These are phyloP conservation scores for Macrolepiota albuminosa DNA, from an alignment of 768 basidiomycete genomes.

Conservation along the genomic window DNA sequence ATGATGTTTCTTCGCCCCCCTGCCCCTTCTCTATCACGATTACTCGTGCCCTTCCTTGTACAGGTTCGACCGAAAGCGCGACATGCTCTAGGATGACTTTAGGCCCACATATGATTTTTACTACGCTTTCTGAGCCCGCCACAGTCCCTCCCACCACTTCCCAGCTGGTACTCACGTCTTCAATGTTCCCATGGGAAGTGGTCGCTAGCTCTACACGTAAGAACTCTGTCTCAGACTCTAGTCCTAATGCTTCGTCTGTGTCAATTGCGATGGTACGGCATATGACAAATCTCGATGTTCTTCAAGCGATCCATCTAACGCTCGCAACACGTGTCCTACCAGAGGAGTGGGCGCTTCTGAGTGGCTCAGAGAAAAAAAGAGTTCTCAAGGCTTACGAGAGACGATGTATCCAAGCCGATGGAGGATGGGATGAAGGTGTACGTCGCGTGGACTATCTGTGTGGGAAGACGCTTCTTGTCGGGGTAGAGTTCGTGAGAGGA, in stretches of 20 bases:
- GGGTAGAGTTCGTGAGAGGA: constrained; percentile 53
- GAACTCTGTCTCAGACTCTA: neutral
- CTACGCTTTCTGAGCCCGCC: constrained; percentile 9
- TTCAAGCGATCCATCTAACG: constrained; percentile 54
- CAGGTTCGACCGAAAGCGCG: neutral
- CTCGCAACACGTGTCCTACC: constrained; percentile 53
- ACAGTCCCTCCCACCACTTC: constrained; percentile 6
- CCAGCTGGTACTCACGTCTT: constrained; percentile 4
- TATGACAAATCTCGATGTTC: constrained; percentile 58
- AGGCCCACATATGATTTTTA: neutral
- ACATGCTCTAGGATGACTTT: neutral
- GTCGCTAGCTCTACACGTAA: constrained; percentile 4
- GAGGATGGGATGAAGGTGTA: constrained; percentile 67
- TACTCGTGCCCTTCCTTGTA: neutral
- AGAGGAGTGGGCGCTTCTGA: constrained; percentile 61
- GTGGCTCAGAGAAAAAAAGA: constrained; percentile 49
- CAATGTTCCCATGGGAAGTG: constrained; percentile 11
- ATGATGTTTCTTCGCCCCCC: constrained; percentile 10
- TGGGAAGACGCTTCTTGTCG: constrained; percentile 53
- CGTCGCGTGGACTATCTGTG: constrained; percentile 64
- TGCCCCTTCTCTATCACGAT: constrained; percentile 4
- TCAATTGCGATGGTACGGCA: constrained; percentile 3
- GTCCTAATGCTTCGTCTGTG: constrained; percentile 1
- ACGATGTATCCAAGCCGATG: constrained; percentile 55
- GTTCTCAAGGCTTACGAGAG: constrained; percentile 59